Percentiles rank a stretch among this genome's conserved stretches.
Conservation (phyloP, 441 rosid genomes). For the Arabidopsis hybrid region DNA sequence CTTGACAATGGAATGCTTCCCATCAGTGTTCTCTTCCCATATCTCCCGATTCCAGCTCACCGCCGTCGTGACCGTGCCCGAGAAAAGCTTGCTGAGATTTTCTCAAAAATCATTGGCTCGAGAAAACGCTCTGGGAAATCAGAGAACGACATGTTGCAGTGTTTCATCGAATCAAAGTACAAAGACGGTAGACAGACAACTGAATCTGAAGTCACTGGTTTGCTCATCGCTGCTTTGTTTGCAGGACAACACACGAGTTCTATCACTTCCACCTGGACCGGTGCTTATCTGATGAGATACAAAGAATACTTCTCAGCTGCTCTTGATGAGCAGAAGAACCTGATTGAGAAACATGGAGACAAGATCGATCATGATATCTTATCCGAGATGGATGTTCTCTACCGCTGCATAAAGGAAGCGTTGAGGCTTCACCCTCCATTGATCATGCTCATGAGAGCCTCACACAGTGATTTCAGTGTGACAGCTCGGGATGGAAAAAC, state of each 20-base stretch:
- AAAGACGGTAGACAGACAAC: conserved; percentile 92
- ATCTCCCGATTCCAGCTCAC: conserved; percentile 96
- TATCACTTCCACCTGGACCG: conserved; percentile 97
- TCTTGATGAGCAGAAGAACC: conserved; percentile 76
- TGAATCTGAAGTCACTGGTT: conserved; percentile 84
- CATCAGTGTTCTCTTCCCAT: conserved; percentile 92
- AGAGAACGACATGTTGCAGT: conserved; percentile 95
- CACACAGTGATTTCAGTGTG: conserved; percentile 88
- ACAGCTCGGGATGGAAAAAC: conserved; percentile 80
- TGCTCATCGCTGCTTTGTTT: conserved; percentile 98
- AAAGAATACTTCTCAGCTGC: conserved; percentile 70
- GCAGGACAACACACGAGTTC: conserved; percentile 99
- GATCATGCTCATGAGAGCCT: conserved; percentile 89
- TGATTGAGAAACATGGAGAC: conserved; percentile 81
- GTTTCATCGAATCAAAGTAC: conserved; percentile 96
- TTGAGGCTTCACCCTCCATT: conserved; percentile 97
- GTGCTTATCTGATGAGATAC: conserved; percentile 81
- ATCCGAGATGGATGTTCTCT: conserved; percentile 91
- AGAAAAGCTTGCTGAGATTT: conserved; percentile 82
- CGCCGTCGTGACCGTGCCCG: conserved; percentile 93
- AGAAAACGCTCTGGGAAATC: conserved; percentile 74
- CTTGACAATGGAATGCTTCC: conserved; percentile 99
- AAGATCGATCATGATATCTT: conserved; percentile 89
- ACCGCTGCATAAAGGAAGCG: conserved; percentile 96
- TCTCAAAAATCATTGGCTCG: conserved; percentile 77